phyloP scores from a whole-genome alignment of 257 asterid genomes.

The Oldenlandia corymbosa region DNA sequence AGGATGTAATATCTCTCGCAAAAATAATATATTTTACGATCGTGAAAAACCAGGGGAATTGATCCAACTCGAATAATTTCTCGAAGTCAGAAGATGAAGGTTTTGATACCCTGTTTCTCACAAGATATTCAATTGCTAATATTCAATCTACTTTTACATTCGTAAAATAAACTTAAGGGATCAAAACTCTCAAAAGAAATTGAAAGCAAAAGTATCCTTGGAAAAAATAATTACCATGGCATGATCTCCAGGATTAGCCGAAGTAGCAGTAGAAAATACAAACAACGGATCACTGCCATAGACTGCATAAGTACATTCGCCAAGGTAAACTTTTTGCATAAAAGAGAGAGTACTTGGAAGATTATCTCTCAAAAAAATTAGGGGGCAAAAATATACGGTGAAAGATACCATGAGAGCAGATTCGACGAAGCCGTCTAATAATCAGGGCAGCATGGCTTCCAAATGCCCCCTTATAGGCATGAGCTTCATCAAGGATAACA shows the following conservation, averaged over 20 bases:
- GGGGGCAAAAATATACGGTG: conserved; percentile 13
- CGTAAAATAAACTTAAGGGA: neutral
- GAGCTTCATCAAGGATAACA: conserved; percentile 89
- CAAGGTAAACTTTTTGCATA: conserved; percentile 16
- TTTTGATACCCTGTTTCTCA: conserved; percentile 3
- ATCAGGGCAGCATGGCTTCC: conserved; percentile 93
- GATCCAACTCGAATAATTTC: neutral
- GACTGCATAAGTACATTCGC: conserved; percentile 48
- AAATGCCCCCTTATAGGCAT: conserved; percentile 83
- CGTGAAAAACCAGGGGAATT: neutral
- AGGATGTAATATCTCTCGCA: too few species aligned
- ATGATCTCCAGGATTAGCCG: conserved; percentile 89
- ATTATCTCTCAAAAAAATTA: conserved; percentile 7
- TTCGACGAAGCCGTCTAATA: conserved; percentile 83
- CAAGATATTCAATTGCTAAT: too few species aligned
- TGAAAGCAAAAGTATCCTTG: conserved; percentile 6
- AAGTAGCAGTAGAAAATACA: conserved; percentile 88
- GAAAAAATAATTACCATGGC: conserved; percentile 61
- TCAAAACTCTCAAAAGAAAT: neutral
- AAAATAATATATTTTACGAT: too few species aligned
- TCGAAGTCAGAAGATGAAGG: neutral
- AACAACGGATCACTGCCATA: conserved; percentile 91
- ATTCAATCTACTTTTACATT: neutral
- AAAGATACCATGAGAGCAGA: conserved; percentile 76
- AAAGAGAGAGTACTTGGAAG: conserved; percentile 11